Evolutionary conservation across 2,329 filamentous ascomycete genomes (phyloP).

Genomic region (Curvularia hawaiiensis): DNA sequence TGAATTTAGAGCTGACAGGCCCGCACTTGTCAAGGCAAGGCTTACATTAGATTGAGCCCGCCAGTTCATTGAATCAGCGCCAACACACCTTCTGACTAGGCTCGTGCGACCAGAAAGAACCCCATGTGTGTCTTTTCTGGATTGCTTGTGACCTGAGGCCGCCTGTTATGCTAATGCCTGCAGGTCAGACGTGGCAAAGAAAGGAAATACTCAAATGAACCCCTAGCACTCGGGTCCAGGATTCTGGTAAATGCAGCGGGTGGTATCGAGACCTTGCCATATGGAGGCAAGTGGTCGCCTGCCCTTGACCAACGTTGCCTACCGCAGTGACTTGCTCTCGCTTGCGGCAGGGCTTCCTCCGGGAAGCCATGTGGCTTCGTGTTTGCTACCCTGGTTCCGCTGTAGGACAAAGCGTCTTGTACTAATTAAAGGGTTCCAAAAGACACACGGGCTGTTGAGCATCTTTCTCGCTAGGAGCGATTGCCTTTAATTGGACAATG

Average conservation of each 20-base stretch:
- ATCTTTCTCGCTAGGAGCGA: not conserved
- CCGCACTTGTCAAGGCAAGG: constrained; percentile 30
- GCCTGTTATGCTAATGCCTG: constrained; percentile 23
- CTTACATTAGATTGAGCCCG: constrained; percentile 22
- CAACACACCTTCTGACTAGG: constrained; percentile 21
- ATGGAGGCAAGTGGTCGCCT: constrained; percentile 23
- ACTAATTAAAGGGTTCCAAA: not conserved
- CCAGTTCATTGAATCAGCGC: constrained; percentile 13
- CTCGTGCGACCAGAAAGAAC: constrained; percentile 24
- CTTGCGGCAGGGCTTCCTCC: constrained; percentile 9
- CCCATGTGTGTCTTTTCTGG: constrained; percentile 21
- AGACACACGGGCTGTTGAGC: not conserved
- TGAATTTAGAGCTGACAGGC: constrained; percentile 39
- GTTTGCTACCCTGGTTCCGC: constrained; percentile 7
- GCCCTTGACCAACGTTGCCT: constrained; percentile 10
- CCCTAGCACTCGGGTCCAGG: constrained; percentile 28
- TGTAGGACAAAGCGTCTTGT: not conserved
- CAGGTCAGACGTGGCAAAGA: constrained; percentile 32
- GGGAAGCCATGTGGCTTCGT: constrained; percentile 8
- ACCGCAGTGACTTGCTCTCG: constrained; percentile 10
- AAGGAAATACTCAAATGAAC: constrained; percentile 20
- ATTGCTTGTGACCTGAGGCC: constrained; percentile 36
- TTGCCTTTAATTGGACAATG: not conserved
- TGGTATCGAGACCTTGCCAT: constrained; percentile 36
- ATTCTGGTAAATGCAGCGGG: constrained; percentile 24